phyloP scores from a whole-genome alignment of 768 basidiomycete species.

The Russula dissimulans region DNA sequence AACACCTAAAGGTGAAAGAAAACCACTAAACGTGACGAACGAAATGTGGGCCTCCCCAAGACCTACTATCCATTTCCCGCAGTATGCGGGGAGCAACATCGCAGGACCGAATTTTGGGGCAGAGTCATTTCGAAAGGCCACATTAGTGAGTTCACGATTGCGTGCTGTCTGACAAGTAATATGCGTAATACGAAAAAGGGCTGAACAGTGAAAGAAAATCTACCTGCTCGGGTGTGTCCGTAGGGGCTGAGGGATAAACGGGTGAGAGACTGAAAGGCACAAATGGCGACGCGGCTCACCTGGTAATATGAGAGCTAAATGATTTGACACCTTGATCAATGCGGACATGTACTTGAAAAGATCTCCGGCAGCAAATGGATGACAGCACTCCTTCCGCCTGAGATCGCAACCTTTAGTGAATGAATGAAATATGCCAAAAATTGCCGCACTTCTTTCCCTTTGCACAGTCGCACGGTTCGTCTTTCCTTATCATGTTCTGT shows the following conservation, averaged over 20 bases:
- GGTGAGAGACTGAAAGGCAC: not conserved
- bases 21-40: not conserved
- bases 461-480: constrained; percentile 67
- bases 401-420: constrained; percentile 26
- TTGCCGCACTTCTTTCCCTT: constrained; percentile 42
- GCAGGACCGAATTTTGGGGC: constrained; percentile 54
- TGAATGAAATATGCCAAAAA: not conserved
- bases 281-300: constrained; percentile 32
- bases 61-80: constrained; percentile 79
- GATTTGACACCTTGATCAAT: constrained; percentile 84
- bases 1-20: constrained; percentile 46
- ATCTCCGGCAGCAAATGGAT: constrained; percentile 36
- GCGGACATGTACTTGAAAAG: constrained; percentile 73
- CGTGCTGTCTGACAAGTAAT: constrained; percentile 32
- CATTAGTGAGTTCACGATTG: constrained; percentile 51
- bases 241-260: constrained; percentile 39
- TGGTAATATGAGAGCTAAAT: constrained; percentile 78
- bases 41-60: not conserved
- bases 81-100: constrained; percentile 54
- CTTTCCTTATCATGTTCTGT: constrained; percentile 61
- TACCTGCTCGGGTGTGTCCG: constrained; percentile 63
- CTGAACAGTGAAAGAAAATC: not conserved
- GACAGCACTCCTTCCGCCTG: constrained; percentile 53
- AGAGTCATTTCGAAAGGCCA: constrained; percentile 51
- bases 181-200: not conserved